phyloP scores from a whole-genome alignment of 2,329 filamentous ascomycete species.

The Teratosphaeria gauchensis region DNA sequence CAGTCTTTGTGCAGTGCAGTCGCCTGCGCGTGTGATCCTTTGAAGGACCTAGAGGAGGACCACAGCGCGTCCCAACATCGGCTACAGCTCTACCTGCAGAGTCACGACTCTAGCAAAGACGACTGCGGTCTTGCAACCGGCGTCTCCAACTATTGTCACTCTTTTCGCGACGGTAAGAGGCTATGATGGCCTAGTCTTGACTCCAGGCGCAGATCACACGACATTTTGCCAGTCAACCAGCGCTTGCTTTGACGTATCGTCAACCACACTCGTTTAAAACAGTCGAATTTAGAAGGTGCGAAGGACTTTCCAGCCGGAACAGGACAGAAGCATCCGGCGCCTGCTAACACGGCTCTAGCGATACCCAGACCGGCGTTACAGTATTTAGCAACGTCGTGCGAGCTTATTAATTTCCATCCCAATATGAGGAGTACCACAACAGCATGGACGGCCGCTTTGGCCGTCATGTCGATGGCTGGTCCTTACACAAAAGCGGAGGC shows the following conservation, averaged over 20 bases:
- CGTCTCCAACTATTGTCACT: slow-evolving; percentile 23
- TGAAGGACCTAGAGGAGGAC: background rate
- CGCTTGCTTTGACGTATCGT: slow-evolving; percentile 27
- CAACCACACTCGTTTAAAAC: slow-evolving; percentile 44
- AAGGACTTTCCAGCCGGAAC: background rate
- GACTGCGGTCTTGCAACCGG: background rate
- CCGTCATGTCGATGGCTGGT: slow-evolving; percentile 34
- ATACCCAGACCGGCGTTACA: background rate
- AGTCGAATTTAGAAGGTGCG: slow-evolving; percentile 24
- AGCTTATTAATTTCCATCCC: slow-evolving; percentile 11
- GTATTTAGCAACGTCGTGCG: slow-evolving; percentile 5
- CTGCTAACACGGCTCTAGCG: background rate
- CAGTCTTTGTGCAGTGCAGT: background rate
- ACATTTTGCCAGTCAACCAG: slow-evolving; percentile 11
- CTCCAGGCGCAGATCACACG: slow-evolving; percentile 4
- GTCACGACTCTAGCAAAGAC: background rate
- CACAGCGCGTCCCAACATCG: background rate
- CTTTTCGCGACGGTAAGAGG: slow-evolving; percentile 13
- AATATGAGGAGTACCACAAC: slow-evolving; percentile 36
- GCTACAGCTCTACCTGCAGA: background rate
- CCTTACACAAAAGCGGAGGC: slow-evolving; percentile 40
- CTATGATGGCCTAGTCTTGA: slow-evolving; percentile 18
- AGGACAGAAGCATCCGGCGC: background rate
- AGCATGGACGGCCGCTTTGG: slow-evolving; percentile 38
- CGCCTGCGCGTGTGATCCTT: background rate